Percentiles rank a stretch among this genome's conserved stretches.
Conservation (phyloP, 768 basidiomycete species). For the Xerocomellus chrysenteron region DNA sequence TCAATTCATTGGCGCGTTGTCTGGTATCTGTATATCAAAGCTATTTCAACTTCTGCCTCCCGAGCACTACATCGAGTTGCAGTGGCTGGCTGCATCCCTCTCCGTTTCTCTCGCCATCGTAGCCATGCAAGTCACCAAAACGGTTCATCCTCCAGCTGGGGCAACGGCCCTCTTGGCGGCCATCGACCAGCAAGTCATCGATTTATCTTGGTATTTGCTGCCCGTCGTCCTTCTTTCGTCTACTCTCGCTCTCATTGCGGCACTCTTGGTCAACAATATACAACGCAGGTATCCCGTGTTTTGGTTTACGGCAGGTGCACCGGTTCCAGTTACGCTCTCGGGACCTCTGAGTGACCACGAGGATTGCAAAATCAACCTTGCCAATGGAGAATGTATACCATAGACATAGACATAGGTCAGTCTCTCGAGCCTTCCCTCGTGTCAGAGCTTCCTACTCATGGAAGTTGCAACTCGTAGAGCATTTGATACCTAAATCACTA, state of each 20-base stretch:
- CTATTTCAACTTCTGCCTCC: constrained; percentile 47
- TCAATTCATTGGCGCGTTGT: constrained; percentile 39
- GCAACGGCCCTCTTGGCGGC: constrained; percentile 55
- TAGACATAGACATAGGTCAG: constrained; percentile 5
- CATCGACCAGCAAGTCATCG: constrained; percentile 39
- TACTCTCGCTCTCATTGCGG: constrained; percentile 42
- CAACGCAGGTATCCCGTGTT: constrained; percentile 46
- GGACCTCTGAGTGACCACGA: neutral
- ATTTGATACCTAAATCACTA: neutral
- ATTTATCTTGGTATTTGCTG: constrained; percentile 54
- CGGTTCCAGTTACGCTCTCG: neutral
- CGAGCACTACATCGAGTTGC: constrained; percentile 42
- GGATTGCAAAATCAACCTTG: neutral
- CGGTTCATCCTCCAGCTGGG: constrained; percentile 56
- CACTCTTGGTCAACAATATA: constrained; percentile 50
- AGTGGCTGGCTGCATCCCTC: constrained; percentile 41
- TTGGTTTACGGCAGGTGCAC: constrained; percentile 36
- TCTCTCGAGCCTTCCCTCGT: neutral
- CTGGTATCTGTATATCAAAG: constrained; percentile 51
- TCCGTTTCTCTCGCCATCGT: constrained; percentile 44
- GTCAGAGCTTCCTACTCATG: constrained; percentile 5
- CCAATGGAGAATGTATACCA: neutral
- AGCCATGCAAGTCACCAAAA: constrained; percentile 52
- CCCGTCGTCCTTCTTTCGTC: constrained; percentile 52
- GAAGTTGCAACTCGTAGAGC: neutral